These are phyloP conservation scores for Cercospora sojina DNA, from an alignment of 2,329 filamentous ascomycete genomes.

Conservation along the genomic window DNA sequence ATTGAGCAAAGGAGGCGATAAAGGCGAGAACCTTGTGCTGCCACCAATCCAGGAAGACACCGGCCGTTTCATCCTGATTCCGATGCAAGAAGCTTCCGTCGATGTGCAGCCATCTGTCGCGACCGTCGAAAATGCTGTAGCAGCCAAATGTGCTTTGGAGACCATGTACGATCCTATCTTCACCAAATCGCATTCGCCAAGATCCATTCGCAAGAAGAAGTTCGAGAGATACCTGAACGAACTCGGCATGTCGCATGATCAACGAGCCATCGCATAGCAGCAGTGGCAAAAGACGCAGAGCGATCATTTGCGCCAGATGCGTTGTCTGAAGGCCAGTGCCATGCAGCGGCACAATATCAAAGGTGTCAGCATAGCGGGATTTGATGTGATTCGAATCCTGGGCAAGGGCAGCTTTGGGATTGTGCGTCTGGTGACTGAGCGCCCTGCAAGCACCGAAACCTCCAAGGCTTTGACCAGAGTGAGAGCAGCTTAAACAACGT, in stretches of 20 bases:
- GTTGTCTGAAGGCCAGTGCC: constrained; percentile 66
- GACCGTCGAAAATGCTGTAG: constrained; percentile 75
- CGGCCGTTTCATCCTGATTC: constrained; percentile 32
- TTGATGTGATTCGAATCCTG: constrained; percentile 76
- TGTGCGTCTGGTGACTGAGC: constrained; percentile 77
- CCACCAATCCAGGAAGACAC: constrained; percentile 38
- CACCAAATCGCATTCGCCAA: constrained; percentile 52
- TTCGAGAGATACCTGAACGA: constrained; percentile 64
- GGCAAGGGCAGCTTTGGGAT: constrained; percentile 95
- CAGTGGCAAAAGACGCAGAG: constrained; percentile 68
- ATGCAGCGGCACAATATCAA: constrained; percentile 49
- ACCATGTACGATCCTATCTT: constrained; percentile 75
- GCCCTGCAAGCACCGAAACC: constrained; percentile 2
- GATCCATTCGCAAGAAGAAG: constrained; percentile 60
- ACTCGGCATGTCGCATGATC: constrained; percentile 57
- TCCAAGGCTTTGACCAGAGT: neutral
- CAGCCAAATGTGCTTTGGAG: constrained; percentile 84
- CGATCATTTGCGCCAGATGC: constrained; percentile 69
- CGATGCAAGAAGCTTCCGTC: constrained; percentile 33
- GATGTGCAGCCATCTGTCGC: constrained; percentile 41
- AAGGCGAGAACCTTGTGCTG: constrained; percentile 31
- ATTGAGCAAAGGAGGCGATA: constrained; percentile 25
- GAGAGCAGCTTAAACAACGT: neutral
- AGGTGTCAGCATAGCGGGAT: constrained; percentile 61
- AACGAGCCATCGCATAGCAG: constrained; percentile 53